Evolutionary conservation across 148 eudicot species (phyloP), one percentile per base, ranked within the genome.

Genomic region (Dysphania ambrosioides): DNA sequence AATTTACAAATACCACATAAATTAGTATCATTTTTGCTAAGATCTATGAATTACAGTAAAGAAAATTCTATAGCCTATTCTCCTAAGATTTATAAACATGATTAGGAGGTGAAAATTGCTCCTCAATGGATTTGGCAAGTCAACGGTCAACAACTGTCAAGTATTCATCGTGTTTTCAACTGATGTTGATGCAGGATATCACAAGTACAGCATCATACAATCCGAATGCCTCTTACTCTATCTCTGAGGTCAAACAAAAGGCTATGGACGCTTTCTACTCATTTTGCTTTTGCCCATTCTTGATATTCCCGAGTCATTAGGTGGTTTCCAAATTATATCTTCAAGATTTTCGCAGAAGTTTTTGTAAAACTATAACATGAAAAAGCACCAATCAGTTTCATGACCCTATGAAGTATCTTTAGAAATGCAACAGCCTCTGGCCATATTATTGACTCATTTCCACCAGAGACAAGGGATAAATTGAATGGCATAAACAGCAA

Each of bases 321-420:
- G 86, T 9, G 93, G 96, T 82, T 76, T 90, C 98, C 97, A 94
- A 59, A 94, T 90, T 70, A 94, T 88, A 44, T 94, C 98, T 26
- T 91, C 98, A 38, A 94, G 98, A 79, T 94, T 94, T 80, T 80
- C 87, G 63, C 92, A 91, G 66, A 94, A 94, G 77, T 70, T 85
- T 83, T 90, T 91, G 87, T 88, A 94, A 67, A 94, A 94, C 98
- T 94, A 84, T 69, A 75, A 77, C 49, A 73, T 5, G 18, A 59
- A 56, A 82, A 76, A 31, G 51, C 38, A 58, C 34, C 71, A 30
- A 32, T 72, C 1, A 75, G 56, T 56, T 63, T 26, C 30, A 5
- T 31, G 12, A 19, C 4, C 2, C 10, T 6, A 55, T 8, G 34
- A 58, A 40, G 51, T 3, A 23, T 2, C 68, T 35, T 0, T 38